phyloP scores from a whole-genome alignment of 75 land plant species.

The Adiantum capillusveneris region DNA sequence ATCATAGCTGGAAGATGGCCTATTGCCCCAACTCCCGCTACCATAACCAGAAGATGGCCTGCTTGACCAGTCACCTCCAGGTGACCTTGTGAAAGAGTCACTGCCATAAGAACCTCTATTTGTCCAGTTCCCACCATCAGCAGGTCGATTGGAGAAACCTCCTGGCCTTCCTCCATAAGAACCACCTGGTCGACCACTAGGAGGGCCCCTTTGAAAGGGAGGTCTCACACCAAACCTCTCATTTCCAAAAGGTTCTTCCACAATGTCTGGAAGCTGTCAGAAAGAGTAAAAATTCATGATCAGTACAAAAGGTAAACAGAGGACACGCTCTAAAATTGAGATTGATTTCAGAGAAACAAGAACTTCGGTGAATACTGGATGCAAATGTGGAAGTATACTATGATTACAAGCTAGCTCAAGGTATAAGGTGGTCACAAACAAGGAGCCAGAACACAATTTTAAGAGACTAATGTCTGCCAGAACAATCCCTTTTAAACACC shows the following conservation, averaged over 20 bases:
- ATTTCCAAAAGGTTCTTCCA: slow-evolving; percentile 3
- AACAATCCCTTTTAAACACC: not conserved
- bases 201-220: slow-evolving; percentile 3
- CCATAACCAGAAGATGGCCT: slow-evolving; percentile 7
- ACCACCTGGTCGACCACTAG: slow-evolving; percentile 10
- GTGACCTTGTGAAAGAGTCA: not conserved
- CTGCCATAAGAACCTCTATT: not conserved
- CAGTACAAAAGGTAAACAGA: too few species aligned
- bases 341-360: too few species aligned
- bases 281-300: too few species aligned
- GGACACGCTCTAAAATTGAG: too few species aligned
- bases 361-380: too few species aligned
- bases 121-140: not conserved
- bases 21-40: not conserved
- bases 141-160: not conserved
- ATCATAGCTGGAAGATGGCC: not conserved
- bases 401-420: too few species aligned
- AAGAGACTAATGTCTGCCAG: not conserved
- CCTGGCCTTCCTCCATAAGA: slow-evolving; percentile 6
- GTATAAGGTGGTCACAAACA: too few species aligned
- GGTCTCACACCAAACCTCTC: slow-evolving; percentile 4
- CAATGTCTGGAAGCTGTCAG: slow-evolving; percentile 6
- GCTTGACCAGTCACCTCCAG: not conserved
- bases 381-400: too few species aligned
- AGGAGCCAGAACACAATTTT: not conserved